Evolutionary conservation across 768 basidiomycete genomes (phyloP).

Genomic region (Leucocoprinus leucothites): DNA sequence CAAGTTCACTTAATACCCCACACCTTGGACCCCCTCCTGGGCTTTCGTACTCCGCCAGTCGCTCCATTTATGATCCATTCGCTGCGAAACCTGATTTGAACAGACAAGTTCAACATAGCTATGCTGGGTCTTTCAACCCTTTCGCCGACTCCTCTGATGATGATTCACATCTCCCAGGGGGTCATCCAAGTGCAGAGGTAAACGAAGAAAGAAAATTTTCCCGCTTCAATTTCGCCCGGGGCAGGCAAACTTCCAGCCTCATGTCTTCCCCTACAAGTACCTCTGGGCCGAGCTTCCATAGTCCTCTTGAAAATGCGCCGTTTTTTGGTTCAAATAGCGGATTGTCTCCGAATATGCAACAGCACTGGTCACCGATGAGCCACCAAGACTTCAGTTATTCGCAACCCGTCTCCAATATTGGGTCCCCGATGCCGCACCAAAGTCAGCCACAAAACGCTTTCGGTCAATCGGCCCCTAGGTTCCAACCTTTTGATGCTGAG

Average conservation of each 20-base stretch:
- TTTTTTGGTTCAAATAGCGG: conserved; percentile 21
- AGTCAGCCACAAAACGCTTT: conserved; percentile 37
- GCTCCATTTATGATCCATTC: conserved; percentile 54
- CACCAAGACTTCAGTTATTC: conserved; percentile 43
- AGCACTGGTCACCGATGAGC: conserved; percentile 39
- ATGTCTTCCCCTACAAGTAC: conserved; percentile 55
- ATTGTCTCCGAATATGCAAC: conserved; percentile 5
- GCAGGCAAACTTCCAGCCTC: conserved; percentile 62
- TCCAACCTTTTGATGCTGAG: conserved; percentile 52
- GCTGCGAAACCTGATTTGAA: background rate
- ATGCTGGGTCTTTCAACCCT: conserved; percentile 78
- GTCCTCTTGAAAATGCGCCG: conserved; percentile 43
- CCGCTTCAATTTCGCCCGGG: conserved; percentile 78
- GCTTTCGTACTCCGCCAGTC: conserved; percentile 44
- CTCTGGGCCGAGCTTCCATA: conserved; percentile 43
- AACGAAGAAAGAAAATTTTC: conserved; percentile 75
- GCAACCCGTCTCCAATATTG: conserved; percentile 27
- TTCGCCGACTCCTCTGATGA: conserved; percentile 65
- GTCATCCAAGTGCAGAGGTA: conserved; percentile 29
- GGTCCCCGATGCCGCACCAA: conserved; percentile 48
- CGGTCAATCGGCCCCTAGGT: conserved; percentile 38
- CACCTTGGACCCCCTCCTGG: conserved; percentile 50
- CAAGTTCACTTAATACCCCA: conserved; percentile 18
- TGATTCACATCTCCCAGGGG: conserved; percentile 21
- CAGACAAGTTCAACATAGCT: conserved; percentile 43